Conservation (phyloP, 306 rosid genomes). For the barrel medic (Medicago truncatula) region DNA sequence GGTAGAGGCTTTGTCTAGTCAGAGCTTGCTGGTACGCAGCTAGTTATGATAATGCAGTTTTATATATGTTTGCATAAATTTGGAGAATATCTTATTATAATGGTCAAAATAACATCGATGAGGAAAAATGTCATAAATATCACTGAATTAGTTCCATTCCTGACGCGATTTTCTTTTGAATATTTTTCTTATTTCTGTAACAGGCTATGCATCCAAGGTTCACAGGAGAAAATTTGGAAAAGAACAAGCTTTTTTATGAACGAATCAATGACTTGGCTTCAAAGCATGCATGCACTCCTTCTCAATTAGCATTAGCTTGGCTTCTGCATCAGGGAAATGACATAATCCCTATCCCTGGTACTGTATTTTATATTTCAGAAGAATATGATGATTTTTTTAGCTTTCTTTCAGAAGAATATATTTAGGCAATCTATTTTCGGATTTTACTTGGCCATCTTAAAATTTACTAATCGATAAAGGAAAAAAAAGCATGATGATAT, state of each 20-base stretch:
- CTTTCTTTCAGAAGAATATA: slow-evolving; percentile 28
- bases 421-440: slow-evolving; percentile 6
- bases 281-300: slow-evolving; percentile 61
- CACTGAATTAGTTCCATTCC: background rate
- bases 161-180: slow-evolving; percentile 22
- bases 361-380: slow-evolving; percentile 9
- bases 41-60: slow-evolving; percentile 17
- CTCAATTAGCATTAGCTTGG: slow-evolving; percentile 79
- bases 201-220: slow-evolving; percentile 71
- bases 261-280: slow-evolving; percentile 57
- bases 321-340: slow-evolving; percentile 70
- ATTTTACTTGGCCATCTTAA: background rate
- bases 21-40: slow-evolving; percentile 62
- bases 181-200: slow-evolving; percentile 27
- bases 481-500: background rate
- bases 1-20: slow-evolving; percentile 56
- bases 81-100: background rate
- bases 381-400: slow-evolving; percentile 18
- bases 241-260: slow-evolving; percentile 59
- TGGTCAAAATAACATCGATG: slow-evolving; percentile 3
- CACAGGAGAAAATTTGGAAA: slow-evolving; percentile 68
- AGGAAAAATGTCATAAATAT: slow-evolving; percentile 1
- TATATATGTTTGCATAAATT: slow-evolving; percentile 19
- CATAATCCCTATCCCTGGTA: slow-evolving; percentile 79
- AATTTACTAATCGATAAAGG: background rate